Conservation (phyloP, 2,329 filamentous ascomycete genomes). For the Colletotrichum viniferum region DNA sequence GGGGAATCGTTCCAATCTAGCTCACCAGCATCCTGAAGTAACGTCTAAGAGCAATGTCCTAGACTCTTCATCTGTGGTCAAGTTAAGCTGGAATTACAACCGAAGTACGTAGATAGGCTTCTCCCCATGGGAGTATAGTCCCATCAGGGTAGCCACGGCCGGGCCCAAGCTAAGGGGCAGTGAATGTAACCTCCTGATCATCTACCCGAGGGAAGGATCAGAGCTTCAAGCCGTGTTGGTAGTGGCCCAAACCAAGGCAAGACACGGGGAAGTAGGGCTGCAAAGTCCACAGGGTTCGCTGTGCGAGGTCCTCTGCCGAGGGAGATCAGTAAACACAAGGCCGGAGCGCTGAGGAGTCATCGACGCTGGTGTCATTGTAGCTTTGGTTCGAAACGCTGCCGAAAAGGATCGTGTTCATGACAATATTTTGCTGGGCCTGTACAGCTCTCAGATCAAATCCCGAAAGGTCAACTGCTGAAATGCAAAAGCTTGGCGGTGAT, state of each 20-base stretch:
- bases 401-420: background rate
- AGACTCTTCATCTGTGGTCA: background rate
- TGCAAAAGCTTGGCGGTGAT: background rate
- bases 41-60: fast-evolving
- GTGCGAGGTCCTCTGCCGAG: background rate
- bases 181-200: background rate
- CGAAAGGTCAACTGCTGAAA: background rate
- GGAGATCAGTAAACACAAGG: background rate
- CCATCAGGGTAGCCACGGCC: background rate
- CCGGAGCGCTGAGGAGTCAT: background rate
- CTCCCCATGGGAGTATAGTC: background rate
- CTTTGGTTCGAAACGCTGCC: background rate
- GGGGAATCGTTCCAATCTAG: background rate
- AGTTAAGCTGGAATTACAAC: background rate
- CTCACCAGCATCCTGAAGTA: background rate
- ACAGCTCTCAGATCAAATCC: background rate
- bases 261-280: background rate
- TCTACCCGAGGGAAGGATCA: background rate
- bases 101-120: background rate
- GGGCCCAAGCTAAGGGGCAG: background rate
- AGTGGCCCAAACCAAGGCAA: background rate
- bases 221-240: background rate
- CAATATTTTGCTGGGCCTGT: background rate
- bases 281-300: background rate
- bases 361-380: background rate